Evolutionary conservation across 1,284 basidiomycete species (phyloP).

Genomic region (Rhodotorula sp.): DNA sequence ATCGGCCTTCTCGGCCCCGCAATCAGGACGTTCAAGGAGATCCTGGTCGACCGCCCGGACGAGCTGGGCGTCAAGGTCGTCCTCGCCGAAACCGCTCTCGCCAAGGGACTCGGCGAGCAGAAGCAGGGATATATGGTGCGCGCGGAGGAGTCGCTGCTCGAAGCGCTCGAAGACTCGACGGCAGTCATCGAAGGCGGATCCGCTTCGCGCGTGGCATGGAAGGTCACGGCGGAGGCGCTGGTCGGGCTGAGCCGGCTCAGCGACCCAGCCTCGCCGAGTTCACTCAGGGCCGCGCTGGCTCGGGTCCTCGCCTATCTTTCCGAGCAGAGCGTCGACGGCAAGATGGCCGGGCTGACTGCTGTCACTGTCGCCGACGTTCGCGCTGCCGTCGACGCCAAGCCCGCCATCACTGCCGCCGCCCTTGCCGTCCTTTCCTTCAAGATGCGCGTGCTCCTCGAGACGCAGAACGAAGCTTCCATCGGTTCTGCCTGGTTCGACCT

Average conservation of each 20-base stretch:
- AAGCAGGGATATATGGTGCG: conserved; percentile 68
- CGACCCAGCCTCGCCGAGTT: conserved; percentile 28
- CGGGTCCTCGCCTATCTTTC: conserved; percentile 14
- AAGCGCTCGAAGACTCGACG: conserved; percentile 47
- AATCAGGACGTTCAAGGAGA: conserved; percentile 63
- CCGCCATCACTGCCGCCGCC: conserved; percentile 24
- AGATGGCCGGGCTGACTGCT: conserved; percentile 30
- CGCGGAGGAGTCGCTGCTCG: conserved; percentile 68
- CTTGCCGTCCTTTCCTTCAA: conserved; percentile 68
- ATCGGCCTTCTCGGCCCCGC: conserved; percentile 74
- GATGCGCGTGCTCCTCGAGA: conserved; percentile 67
- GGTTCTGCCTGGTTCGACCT: conserved; percentile 76
- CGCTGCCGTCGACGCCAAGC: conserved; percentile 1
- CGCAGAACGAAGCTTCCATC: conserved; percentile 59
- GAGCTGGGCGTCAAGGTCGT: conserved; percentile 68
- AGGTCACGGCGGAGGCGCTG: conserved; percentile 74
- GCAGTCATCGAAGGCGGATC: conserved; percentile 28
- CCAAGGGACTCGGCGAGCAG: conserved; percentile 66
- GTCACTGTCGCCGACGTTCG: conserved; percentile 24
- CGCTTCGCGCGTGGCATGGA: conserved; percentile 70
- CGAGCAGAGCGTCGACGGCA: conserved; percentile 46
- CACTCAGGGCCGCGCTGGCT: not conserved
- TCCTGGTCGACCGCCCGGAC: conserved; percentile 60
- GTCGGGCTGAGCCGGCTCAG: conserved; percentile 50
- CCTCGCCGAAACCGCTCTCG: conserved; percentile 70